Base-by-base conservation (phyloP, 495 filamentous ascomycete species). In the Penicillium simplicissimum region DNA sequence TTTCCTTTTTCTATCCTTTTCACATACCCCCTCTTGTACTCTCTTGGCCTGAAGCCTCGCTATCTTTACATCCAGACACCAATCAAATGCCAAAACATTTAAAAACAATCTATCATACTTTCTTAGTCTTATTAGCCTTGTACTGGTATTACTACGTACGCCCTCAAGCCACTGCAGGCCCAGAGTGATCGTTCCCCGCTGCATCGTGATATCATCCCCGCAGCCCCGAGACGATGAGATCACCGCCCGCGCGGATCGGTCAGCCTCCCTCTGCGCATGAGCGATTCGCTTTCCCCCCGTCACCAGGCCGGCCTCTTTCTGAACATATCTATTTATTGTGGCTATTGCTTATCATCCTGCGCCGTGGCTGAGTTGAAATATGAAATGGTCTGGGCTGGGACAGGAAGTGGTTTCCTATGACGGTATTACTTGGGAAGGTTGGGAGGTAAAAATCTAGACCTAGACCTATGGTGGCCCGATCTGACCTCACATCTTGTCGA, bases 161-260 rank as follows among this genome's bases (percentile, higher is more conserved):
- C 5, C 14, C 8, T 35, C 52, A 34, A 23, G 52, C 33, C 33
- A 34, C 28, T 6, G 34, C 2, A 55, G 34, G 17, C 19, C 52
- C 33, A 11, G 14, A 7, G 34, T 33, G 34, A n/a, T 51, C 33
- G 53, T 56, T 52, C 33, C 53, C 49, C 28, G 23, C 61, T 61
- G 54, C 33, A 36, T 40, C 52, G 58, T 69, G 67, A 69, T 66
- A 63, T 69, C 67, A 66, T 54, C 49, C 60, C 57, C 63, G 51
- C 57, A 58, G 57, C 42, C 58, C 6, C 28, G 4, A 31, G 6
- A 5, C 28, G 28, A 64, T 66, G 63, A 63, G 60, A 69, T 66
- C 67, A 67, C 60, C 58, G 23, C 57, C 61, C 48, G n/a, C 48
- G 14, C 31, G 8, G 33, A 34, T 40, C 42, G 48, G 48, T 52